These are phyloP conservation scores for Graphiopsis chlorocephala DNA, from an alignment of 2,329 filamentous ascomycete species.

Conservation along the genomic window DNA sequence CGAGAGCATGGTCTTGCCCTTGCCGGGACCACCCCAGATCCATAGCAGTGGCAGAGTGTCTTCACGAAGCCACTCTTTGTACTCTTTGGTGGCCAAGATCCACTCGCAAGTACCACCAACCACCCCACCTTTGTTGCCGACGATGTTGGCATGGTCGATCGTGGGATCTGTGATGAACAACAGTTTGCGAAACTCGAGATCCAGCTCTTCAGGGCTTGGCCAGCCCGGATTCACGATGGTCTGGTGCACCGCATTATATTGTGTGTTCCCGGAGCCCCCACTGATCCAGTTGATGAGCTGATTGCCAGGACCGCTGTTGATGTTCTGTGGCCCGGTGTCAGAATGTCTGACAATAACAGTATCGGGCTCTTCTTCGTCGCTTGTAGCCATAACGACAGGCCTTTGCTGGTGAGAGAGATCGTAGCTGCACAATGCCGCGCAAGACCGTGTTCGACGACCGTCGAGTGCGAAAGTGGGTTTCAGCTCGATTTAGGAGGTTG, in stretches of 20 bases:
- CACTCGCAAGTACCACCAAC: background rate
- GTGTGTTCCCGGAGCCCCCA: background rate
- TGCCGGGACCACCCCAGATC: constrained; percentile 32
- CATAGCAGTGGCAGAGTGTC: constrained; percentile 20
- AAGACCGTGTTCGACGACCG: no score
- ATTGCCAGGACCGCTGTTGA: background rate
- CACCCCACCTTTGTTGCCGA: constrained; percentile 18
- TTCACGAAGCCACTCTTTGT: constrained; percentile 18
- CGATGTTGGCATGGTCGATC: constrained; percentile 22
- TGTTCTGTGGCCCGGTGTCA: background rate
- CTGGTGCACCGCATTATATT: background rate
- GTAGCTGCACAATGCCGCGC: no score
- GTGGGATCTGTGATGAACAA: constrained; percentile 1
- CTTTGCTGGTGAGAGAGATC: no score
- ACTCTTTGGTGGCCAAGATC: background rate
- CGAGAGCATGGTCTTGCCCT: constrained; percentile 36
- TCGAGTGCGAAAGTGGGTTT: no score
- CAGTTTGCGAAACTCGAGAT: background rate
- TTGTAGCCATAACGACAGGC: no score
- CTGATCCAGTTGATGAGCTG: background rate
- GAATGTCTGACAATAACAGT: background rate
- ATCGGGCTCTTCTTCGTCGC: no score
- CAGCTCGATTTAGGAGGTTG: no score
- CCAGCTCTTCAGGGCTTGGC: background rate
- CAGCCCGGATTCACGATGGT: background rate